Base-by-base conservation (phyloP, 2,329 filamentous ascomycete genomes). In the Furcasterigmium furcatum region DNA sequence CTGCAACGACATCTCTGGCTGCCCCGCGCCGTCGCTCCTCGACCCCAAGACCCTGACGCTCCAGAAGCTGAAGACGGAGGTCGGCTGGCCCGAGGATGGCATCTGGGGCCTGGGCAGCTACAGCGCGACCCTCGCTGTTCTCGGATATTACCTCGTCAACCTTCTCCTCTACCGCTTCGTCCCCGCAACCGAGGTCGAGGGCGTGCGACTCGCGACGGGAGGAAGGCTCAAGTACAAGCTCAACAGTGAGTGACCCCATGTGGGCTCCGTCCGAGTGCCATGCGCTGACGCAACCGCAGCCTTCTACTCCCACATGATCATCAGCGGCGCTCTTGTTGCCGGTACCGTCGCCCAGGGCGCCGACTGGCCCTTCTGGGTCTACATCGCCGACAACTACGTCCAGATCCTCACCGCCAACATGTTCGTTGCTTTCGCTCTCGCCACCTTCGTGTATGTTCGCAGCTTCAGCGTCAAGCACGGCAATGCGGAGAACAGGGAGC, bases 1-100 rank as follows among this genome's bases (percentile, higher is more conserved):
- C 58, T 96, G 92, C 77, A 97, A 96, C 70, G 91, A 97, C 64
- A 74, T 95, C 52, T 86, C 89, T 9, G 92, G 94, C 47, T 97
- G 94, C 62, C 94, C 92, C 39, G 85, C 88, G 3, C 90, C 91
- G 4, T 90, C 88, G 4, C 75, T 92, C 9, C 77, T 95, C 30
- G 76, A 78, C 54, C 91, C 88, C 25, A 83, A 78, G 46, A 86
- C 80, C 9, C 70, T 96, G 48, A 83, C 83, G 35, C 71, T 91
- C 40, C 79, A 85, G 18, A 79, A 80, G 56, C 71, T 96, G 55
- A 94, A 92, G 71, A 63, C 73, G 45, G 90, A 96, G 59, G 81
- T 89, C 36, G 90, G 87, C 55, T 96, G 91, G 89, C 87, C 86
- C 1, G 68, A 75, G 29, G 68, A 85, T 54, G 91, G 91, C 27